Conservation (phyloP, 495 filamentous ascomycete genomes). For the Entonaema liquescens region DNA sequence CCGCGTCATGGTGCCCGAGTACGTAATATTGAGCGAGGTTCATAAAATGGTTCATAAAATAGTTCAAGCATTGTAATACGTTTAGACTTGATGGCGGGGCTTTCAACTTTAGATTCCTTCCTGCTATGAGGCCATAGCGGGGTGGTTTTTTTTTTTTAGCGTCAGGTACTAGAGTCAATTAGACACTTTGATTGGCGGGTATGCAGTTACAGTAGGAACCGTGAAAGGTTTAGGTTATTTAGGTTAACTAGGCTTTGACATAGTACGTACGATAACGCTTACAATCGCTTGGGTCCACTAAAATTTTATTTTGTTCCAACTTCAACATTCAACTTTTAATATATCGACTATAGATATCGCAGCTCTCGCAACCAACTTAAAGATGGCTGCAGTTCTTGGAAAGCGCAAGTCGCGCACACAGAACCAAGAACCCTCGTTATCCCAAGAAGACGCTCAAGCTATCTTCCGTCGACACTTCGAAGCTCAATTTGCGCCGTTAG, state of each 20-base stretch:
- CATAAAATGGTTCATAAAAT: background rate
- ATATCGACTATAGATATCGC: background rate
- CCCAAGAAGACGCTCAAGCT: slow-evolving; percentile 50
- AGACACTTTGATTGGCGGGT: slow-evolving; percentile 25
- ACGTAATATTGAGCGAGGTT: background rate
- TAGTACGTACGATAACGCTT: too few relatives aligned
- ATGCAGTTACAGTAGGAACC: background rate
- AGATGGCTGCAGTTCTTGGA: slow-evolving; percentile 51
- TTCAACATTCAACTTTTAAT: slow-evolving; percentile 4
- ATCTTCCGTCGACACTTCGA: slow-evolving; percentile 87
- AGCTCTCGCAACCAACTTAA: slow-evolving; percentile 2
- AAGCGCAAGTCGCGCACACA: slow-evolving; percentile 52
- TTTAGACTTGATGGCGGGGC: slow-evolving; percentile 7
- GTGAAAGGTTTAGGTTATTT: too few relatives aligned
- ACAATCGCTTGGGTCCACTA: slow-evolving; percentile 18
- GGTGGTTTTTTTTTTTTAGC: slow-evolving; percentile 15
- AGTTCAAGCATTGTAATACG: background rate
- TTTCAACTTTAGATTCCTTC: slow-evolving; percentile 1
- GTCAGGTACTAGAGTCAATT: slow-evolving; percentile 15
- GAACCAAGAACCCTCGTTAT: slow-evolving; percentile 36
- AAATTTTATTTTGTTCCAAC: slow-evolving; percentile 30
- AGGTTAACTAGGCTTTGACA: too few relatives aligned
- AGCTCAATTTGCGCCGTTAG: slow-evolving; percentile 79
- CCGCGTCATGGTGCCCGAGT: slow-evolving; percentile 75
- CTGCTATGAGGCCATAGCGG: slow-evolving; percentile 34